These are phyloP conservation scores for Ophiostoma ulmi DNA, from an alignment of 2,329 filamentous ascomycete genomes.

Conservation along the genomic window DNA sequence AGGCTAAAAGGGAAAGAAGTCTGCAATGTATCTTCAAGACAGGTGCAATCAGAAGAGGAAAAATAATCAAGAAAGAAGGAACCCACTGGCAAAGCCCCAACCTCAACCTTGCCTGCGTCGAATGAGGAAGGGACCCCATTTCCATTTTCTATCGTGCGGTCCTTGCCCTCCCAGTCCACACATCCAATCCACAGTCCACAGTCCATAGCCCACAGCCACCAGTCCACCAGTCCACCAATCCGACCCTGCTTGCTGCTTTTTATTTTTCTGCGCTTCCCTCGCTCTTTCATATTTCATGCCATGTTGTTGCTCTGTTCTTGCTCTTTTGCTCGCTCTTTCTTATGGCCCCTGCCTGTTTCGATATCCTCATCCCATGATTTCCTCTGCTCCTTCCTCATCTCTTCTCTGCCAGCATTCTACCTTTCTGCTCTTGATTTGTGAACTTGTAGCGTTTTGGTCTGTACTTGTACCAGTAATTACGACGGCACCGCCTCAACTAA, in stretches of 20 bases:
- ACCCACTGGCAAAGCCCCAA: constrained; percentile 18
- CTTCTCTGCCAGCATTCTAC: neutral
- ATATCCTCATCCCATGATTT: neutral
- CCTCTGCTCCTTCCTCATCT: neutral
- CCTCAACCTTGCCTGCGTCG: constrained; percentile 3
- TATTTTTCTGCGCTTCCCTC: constrained; percentile 12
- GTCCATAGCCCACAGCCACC: neutral
- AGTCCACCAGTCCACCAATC: constrained; percentile 5
- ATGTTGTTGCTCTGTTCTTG: neutral
- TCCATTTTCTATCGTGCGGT: neutral
- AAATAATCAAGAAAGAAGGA: constrained; percentile 11
- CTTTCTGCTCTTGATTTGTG: neutral
- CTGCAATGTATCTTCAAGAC: constrained; percentile 6
- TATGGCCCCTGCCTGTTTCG: neutral
- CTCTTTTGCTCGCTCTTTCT: neutral
- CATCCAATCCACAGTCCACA: neutral
- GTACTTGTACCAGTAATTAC: neutral
- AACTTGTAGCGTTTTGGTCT: neutral
- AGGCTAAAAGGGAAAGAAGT: constrained; percentile 2
- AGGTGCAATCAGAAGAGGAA: constrained; percentile 2
- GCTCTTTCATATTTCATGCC: constrained; percentile 1
- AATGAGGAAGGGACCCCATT: constrained; percentile 19
- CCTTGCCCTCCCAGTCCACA: neutral
- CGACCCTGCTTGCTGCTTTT: constrained; percentile 1
- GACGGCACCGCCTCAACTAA: neutral